Evolutionary conservation across 768 basidiomycete genomes (phyloP).

Genomic region (Dioszegia hungarica): DNA sequence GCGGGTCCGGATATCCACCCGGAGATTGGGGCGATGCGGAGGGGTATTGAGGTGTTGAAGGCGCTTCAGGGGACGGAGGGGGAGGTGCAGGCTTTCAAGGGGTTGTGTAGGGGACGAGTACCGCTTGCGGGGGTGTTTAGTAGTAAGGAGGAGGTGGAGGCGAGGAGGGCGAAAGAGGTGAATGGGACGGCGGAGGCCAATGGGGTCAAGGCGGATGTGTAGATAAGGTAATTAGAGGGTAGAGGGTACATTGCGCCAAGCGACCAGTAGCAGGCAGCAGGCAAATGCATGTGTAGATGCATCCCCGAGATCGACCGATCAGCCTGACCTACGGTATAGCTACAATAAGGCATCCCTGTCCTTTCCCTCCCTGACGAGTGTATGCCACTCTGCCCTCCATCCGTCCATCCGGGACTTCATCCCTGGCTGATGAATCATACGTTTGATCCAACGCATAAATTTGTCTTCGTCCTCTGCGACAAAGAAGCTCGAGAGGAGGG

Average conservation of each 20-base stretch:
- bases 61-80: background rate
- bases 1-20: conserved; percentile 14
- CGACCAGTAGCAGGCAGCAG: no score
- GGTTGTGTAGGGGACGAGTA: conserved; percentile 9
- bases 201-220: conserved; percentile 17
- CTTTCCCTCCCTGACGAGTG: conserved; percentile 48
- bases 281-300: no score
- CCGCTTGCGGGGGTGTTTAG: conserved; percentile 26
- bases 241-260: no score
- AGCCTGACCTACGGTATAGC: no score
- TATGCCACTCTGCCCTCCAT: conserved; percentile 80
- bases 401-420: conserved; percentile 62
- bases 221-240: background rate
- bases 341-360: conserved; percentile 45
- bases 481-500: conserved; percentile 87
- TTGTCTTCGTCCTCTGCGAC: conserved; percentile 84
- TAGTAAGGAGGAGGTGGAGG: conserved; percentile 10
- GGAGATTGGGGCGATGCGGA: conserved; percentile 8
- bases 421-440: conserved; percentile 60
- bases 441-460: conserved; percentile 74
- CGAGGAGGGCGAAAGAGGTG: background rate
- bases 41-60: conserved; percentile 14
- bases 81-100: conserved; percentile 14
- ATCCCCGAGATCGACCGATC: no score
- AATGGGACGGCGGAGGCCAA: background rate